Percentiles rank a stretch among this genome's conserved stretches.
These are phyloP conservation scores for Afroboletus lepidellus DNA, from an alignment of 1,284 basidiomycete species.

Conservation along the genomic window DNA sequence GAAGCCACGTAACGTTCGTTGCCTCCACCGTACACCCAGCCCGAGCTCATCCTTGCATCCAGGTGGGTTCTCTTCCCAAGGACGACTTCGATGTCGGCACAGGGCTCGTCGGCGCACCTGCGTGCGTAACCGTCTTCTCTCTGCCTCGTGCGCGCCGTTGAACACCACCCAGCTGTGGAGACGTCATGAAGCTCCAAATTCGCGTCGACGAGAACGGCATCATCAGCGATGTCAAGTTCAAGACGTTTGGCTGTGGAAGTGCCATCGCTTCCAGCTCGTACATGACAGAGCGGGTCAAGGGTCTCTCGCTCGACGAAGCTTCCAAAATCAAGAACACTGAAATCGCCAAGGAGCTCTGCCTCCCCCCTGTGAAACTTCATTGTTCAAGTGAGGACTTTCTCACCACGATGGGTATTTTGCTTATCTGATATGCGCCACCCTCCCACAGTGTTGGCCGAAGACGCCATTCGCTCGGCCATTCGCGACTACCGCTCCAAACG, in stretches of 20 bases:
- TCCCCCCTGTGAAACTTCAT: slow-evolving; percentile 96
- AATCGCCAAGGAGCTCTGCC: slow-evolving; percentile 93
- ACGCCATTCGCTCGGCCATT: slow-evolving; percentile 95
- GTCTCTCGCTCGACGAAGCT: slow-evolving; percentile 90
- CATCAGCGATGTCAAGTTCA: slow-evolving; percentile 99
- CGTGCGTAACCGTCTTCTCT: slow-evolving; percentile 56
- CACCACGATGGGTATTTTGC: slow-evolving; percentile 5
- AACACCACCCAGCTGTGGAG: slow-evolving; percentile 60
- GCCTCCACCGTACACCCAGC: slow-evolving; percentile 27
- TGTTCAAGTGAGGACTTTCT: slow-evolving; percentile 66
- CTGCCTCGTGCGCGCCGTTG: slow-evolving; percentile 12
- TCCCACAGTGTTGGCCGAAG: slow-evolving; percentile 87
- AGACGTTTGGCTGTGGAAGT: slow-evolving; percentile 96
- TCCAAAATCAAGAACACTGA: slow-evolving; percentile 98
- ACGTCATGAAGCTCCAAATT: slow-evolving; percentile 99
- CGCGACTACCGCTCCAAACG: slow-evolving; percentile 89
- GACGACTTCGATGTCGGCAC: slow-evolving; percentile 91
- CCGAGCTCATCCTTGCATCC: slow-evolving; percentile 45
- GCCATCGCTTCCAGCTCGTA: slow-evolving; percentile 97
- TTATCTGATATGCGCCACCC: slow-evolving; percentile 22
- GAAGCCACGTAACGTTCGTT: slow-evolving; percentile 86
- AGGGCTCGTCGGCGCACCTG: slow-evolving; percentile 97
- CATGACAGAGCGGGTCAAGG: slow-evolving; percentile 98
- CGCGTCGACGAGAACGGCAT: slow-evolving; percentile 92
- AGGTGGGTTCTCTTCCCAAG: slow-evolving; percentile 97